Conservation (phyloP, 371 early-diverging fungal species). For the Apophysomyces ossiformis region DNA sequence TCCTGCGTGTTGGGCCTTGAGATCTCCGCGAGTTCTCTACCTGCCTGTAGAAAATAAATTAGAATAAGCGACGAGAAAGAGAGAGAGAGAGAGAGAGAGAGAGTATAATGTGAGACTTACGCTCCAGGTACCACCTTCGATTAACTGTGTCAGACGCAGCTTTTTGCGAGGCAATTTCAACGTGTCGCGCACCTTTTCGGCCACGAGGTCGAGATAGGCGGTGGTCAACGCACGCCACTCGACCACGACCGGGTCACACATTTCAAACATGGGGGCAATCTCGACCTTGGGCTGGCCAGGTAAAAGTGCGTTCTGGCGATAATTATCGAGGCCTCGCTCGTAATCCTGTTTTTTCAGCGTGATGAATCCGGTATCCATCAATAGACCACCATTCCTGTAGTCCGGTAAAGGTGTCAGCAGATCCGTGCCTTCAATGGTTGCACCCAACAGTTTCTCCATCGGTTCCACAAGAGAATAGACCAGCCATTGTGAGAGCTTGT, state of each 20-base stretch:
- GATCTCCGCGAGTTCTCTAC: slow-evolving; percentile 84
- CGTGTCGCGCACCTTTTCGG: slow-evolving; percentile 64
- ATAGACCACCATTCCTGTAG: slow-evolving; percentile 82
- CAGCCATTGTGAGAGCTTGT: slow-evolving; percentile 94
- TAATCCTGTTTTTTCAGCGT: slow-evolving; percentile 44
- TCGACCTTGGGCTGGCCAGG: slow-evolving; percentile 53
- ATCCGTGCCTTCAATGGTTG: slow-evolving; percentile 70
- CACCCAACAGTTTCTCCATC: slow-evolving; percentile 63
- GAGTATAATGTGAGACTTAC: slow-evolving; percentile 35
- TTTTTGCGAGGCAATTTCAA: slow-evolving; percentile 61
- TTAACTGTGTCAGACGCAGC: slow-evolving; percentile 81
- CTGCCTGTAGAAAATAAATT: slow-evolving; percentile 58
- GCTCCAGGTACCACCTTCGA: slow-evolving; percentile 92
- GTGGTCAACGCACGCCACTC: slow-evolving; percentile 96
- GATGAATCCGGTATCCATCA: slow-evolving; percentile 54
- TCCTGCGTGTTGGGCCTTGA: slow-evolving; percentile 78
- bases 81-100: background rate
- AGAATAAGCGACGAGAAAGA: slow-evolving; percentile 14
- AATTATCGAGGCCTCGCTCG: slow-evolving; percentile 53
- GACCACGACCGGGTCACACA: slow-evolving; percentile 81
- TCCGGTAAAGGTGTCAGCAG: slow-evolving; percentile 89
- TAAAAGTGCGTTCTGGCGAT: slow-evolving; percentile 45
- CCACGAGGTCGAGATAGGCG: slow-evolving; percentile 80
- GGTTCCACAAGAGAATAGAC: slow-evolving; percentile 92
- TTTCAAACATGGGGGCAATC: slow-evolving; percentile 75